Evolutionary conservation across 2,329 filamentous ascomycete genomes (phyloP).

Genomic region (Fusarium keratoplasticum): DNA sequence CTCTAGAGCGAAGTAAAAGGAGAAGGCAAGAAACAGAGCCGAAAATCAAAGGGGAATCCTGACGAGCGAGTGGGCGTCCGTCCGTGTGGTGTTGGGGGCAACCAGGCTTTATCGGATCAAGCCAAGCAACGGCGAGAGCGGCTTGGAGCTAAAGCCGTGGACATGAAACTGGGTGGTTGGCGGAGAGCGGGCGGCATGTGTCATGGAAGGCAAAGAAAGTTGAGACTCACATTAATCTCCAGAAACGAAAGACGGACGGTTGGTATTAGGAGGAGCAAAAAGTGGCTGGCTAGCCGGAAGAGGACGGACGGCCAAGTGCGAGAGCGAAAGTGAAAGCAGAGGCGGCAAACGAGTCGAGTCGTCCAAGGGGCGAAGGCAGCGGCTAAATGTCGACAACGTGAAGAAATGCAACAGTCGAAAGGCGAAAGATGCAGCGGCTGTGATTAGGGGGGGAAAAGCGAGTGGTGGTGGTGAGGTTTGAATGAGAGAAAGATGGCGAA

Average conservation of each 20-base stretch:
- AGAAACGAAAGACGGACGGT: constrained; percentile 36
- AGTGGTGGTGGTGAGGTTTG: constrained; percentile 45
- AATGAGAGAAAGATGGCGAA: constrained; percentile 36
- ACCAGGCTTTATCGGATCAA: constrained; percentile 37
- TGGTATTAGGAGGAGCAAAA: constrained; percentile 40
- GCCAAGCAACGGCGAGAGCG: constrained; percentile 8
- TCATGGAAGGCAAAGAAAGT: constrained; percentile 44
- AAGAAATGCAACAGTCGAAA: constrained; percentile 33
- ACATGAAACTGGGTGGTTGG: constrained; percentile 45
- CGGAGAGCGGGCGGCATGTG: constrained; percentile 45
- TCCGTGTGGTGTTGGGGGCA: constrained; percentile 18
- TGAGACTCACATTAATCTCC: constrained; percentile 53
- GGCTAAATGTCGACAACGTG: constrained; percentile 34
- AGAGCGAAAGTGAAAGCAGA: constrained; percentile 33
- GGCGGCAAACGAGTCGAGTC: constrained; percentile 17
- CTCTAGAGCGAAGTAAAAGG: constrained; percentile 7
- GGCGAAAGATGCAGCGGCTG: constrained; percentile 13
- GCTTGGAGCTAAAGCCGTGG: constrained; percentile 20
- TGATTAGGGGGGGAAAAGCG: constrained; percentile 38
- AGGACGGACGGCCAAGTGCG: constrained; percentile 38
- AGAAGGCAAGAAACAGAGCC: not conserved
- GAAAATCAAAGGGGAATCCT: constrained; percentile 9
- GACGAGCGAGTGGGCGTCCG: constrained; percentile 1
- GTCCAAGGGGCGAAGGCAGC: constrained; percentile 24
- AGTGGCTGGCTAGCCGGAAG: constrained; percentile 42